These are phyloP conservation scores for Aspergillus sp. DNA, from an alignment of 2,329 filamentous ascomycete species.

Conservation along the genomic window DNA sequence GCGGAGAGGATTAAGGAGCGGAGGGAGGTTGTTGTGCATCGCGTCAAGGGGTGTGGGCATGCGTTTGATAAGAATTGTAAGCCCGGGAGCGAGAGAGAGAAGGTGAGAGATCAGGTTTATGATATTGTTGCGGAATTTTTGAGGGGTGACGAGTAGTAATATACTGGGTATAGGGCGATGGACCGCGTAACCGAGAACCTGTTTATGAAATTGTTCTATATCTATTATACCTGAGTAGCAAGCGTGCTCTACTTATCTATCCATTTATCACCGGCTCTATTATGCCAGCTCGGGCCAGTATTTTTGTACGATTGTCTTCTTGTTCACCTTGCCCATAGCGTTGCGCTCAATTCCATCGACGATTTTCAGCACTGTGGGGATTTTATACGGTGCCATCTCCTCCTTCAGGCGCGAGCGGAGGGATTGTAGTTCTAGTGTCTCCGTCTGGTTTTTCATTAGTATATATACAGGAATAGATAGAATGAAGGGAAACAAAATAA, in stretches of 20 bases:
- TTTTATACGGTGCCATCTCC: slow-evolving; percentile 81
- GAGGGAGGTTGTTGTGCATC: slow-evolving; percentile 20
- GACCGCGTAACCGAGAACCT: background rate
- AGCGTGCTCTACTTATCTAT: background rate
- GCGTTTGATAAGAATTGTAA: slow-evolving; percentile 37
- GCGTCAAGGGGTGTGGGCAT: slow-evolving; percentile 33
- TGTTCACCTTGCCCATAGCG: slow-evolving; percentile 82
- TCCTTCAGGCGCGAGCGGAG: slow-evolving; percentile 37
- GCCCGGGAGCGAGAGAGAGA: slow-evolving; percentile 25
- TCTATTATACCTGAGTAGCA: background rate
- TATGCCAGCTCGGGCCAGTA: slow-evolving; percentile 33
- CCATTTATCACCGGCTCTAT: background rate
- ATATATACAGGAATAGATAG: background rate
- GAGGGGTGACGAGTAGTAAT: background rate
- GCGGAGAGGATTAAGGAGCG: slow-evolving; percentile 18
- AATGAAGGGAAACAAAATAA: background rate
- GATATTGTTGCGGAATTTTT: slow-evolving; percentile 26
- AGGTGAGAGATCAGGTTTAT: slow-evolving; percentile 32
- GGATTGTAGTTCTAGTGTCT: slow-evolving; percentile 29
- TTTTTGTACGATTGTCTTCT: slow-evolving; percentile 40
- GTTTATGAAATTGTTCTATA: background rate
- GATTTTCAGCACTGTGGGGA: slow-evolving; percentile 81
- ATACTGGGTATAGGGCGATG: background rate
- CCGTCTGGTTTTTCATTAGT: slow-evolving; percentile 21
- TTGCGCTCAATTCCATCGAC: slow-evolving; percentile 59